Percentiles rank a stretch among this genome's conserved stretches.
Conservation (phyloP, 495 filamentous ascomycete genomes). For the Niebla homalea region DNA sequence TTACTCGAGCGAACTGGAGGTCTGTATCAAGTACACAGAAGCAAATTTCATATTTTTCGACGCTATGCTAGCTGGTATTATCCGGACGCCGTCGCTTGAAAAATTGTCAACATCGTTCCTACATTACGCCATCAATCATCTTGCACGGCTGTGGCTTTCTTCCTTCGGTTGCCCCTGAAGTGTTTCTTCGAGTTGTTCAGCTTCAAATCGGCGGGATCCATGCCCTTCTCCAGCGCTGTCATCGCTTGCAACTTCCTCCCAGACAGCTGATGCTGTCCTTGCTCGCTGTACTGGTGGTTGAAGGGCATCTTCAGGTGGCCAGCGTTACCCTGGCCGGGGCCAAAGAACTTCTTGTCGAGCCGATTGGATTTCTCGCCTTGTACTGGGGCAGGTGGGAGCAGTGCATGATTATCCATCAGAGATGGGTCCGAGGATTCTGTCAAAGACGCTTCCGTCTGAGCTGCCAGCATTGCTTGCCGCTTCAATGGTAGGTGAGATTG, state of each 20-base stretch:
- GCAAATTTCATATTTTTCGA: too few relatives aligned
- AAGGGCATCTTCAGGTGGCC: slow-evolving; percentile 72
- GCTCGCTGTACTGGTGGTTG: slow-evolving; percentile 72
- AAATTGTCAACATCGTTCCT: too few relatives aligned
- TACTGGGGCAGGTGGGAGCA: slow-evolving; percentile 16
- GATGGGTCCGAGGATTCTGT: slow-evolving; percentile 22
- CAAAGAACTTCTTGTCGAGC: slow-evolving; percentile 83
- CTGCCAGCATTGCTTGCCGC: slow-evolving; percentile 43
- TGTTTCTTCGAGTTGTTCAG: slow-evolving; percentile 72
- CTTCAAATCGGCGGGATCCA: slow-evolving; percentile 73
- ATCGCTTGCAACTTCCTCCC: slow-evolving; percentile 77
- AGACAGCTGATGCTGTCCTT: slow-evolving; percentile 63
- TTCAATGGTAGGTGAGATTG: slow-evolving; percentile 61
- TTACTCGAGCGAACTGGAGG: too few relatives aligned
- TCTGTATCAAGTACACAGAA: too few relatives aligned
- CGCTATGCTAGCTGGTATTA: too few relatives aligned
- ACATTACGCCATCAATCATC: not conserved
- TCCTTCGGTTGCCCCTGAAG: slow-evolving; percentile 65
- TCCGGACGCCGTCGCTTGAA: too few relatives aligned
- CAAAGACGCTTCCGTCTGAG: slow-evolving; percentile 16
- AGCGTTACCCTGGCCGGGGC: slow-evolving; percentile 40
- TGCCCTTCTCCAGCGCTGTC: slow-evolving; percentile 69
- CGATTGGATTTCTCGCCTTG: slow-evolving; percentile 56
- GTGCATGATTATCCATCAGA: slow-evolving; percentile 25
- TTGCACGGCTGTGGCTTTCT: slow-evolving; percentile 4